phyloP scores from a whole-genome alignment of 306 rosid genomes.

The Trifolium repens region DNA sequence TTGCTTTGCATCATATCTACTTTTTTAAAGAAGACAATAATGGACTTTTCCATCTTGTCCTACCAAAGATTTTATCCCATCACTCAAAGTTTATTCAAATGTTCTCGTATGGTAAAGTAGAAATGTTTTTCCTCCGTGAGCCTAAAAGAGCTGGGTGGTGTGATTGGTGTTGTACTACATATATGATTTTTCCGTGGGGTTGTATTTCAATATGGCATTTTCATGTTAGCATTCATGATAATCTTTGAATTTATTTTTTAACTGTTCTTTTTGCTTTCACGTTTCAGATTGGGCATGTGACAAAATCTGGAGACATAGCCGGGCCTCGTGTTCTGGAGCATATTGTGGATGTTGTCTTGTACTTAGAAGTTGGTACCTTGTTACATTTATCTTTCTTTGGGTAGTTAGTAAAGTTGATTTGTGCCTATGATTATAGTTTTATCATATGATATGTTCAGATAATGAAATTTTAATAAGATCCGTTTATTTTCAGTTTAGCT shows the following conservation, averaged over 20 bases:
- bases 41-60: conserved; percentile 28
- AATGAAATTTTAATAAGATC: conserved; percentile 3
- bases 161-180: conserved; percentile 19
- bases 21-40: not conserved
- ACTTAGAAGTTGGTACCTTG: conserved; percentile 88
- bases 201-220: conserved; percentile 30
- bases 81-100: conserved; percentile 5
- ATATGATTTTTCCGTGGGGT: conserved; percentile 26
- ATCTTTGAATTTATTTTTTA: not conserved
- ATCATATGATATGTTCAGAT: conserved; percentile 28
- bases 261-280: conserved; percentile 31
- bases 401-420: conserved; percentile 39
- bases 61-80: conserved; percentile 3
- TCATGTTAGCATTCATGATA: conserved; percentile 27
- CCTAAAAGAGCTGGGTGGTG: conserved; percentile 15
- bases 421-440: conserved; percentile 31
- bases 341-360: conserved; percentile 89
- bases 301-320: conserved; percentile 90
- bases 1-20: conserved; percentile 20
- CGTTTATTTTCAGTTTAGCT: conserved; percentile 34
- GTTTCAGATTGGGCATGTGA: conserved; percentile 88
- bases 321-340: conserved; percentile 97
- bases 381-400: conserved; percentile 42
- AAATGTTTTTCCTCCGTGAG: conserved; percentile 4
- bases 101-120: conserved; percentile 17